These are phyloP conservation scores for Novakomyces olei DNA, from an alignment of 805 yeast species.

Conservation along the genomic window DNA sequence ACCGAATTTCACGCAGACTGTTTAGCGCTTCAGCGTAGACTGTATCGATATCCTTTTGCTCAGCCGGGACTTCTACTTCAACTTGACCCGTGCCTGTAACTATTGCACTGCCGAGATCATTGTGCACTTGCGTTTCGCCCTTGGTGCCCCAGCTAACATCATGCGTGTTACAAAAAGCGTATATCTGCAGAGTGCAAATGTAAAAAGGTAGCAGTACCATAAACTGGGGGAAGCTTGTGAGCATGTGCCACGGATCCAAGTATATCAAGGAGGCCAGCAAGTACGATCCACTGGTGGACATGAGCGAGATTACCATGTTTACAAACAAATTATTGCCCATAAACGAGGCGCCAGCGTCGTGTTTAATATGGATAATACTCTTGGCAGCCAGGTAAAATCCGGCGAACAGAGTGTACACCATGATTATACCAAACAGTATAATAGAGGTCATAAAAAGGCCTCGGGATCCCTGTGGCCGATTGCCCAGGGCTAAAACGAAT, in stretches of 20 bases:
- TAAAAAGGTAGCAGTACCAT: slow-evolving; percentile 76
- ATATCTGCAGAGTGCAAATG: slow-evolving; percentile 78
- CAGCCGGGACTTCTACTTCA: slow-evolving; percentile 50
- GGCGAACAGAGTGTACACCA: neutral
- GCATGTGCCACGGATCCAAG: slow-evolving; percentile 89
- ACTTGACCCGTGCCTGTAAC: slow-evolving; percentile 30
- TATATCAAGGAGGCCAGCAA: slow-evolving; percentile 60
- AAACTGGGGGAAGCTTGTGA: slow-evolving; percentile 59
- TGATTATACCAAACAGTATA: neutral
- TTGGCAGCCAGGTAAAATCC: neutral
- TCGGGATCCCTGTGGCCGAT: slow-evolving; percentile 72
- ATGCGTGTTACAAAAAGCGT: slow-evolving; percentile 96
- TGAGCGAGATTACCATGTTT: slow-evolving; percentile 60
- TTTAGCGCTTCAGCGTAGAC: slow-evolving; percentile 55
- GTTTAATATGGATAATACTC: neutral
- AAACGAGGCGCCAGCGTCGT: neutral
- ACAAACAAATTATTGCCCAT: slow-evolving; percentile 31
- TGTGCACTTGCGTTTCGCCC: slow-evolving; percentile 61
- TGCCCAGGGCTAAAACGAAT: slow-evolving; percentile 84
- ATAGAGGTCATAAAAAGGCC: neutral
- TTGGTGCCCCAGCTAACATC: slow-evolving; percentile 99
- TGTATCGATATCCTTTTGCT: slow-evolving; percentile 56
- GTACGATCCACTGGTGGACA: slow-evolving; percentile 83
- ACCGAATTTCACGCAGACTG: slow-evolving; percentile 23
- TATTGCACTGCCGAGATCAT: slow-evolving; percentile 45